Conservation (phyloP, 306 rosid species). For the Echinosophora koreensis region DNA sequence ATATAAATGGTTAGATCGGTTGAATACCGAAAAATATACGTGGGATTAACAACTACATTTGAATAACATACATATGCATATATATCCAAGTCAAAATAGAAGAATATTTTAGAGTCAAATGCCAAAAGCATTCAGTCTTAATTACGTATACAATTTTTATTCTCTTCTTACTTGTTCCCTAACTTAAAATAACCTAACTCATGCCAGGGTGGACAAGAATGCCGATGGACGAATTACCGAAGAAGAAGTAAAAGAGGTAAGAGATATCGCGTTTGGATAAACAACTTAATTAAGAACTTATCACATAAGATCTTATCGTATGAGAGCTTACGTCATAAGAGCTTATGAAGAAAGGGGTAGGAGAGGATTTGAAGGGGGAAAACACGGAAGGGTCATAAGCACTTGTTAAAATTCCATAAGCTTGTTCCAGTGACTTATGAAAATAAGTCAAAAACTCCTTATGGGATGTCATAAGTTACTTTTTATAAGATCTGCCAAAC, state of each 20-base stretch:
- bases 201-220: conserved; percentile 89
- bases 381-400: too few relatives aligned
- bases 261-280: too few relatives aligned
- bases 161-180: conserved; percentile 8
- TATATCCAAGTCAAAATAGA: conserved; percentile 13
- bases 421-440: too few relatives aligned
- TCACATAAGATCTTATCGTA: too few relatives aligned
- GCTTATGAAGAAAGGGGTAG: too few relatives aligned
- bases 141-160: conserved; percentile 19
- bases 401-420: too few relatives aligned
- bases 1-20: conserved; percentile 24
- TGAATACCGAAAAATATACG: conserved; percentile 5
- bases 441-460: too few relatives aligned
- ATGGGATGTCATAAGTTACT: too few relatives aligned
- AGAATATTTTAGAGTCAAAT: not conserved
- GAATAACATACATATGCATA: conserved; percentile 21
- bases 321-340: too few relatives aligned
- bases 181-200: not conserved
- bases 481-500: too few relatives aligned
- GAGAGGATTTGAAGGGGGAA: too few relatives aligned
- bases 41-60: conserved; percentile 12
- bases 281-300: too few relatives aligned
- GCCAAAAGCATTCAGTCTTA: not conserved
- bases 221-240: conserved; percentile 86
- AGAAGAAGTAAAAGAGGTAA: conserved; percentile 88